These are phyloP conservation scores for Amanita rimosa DNA, from an alignment of 768 basidiomycete genomes.

Conservation along the genomic window DNA sequence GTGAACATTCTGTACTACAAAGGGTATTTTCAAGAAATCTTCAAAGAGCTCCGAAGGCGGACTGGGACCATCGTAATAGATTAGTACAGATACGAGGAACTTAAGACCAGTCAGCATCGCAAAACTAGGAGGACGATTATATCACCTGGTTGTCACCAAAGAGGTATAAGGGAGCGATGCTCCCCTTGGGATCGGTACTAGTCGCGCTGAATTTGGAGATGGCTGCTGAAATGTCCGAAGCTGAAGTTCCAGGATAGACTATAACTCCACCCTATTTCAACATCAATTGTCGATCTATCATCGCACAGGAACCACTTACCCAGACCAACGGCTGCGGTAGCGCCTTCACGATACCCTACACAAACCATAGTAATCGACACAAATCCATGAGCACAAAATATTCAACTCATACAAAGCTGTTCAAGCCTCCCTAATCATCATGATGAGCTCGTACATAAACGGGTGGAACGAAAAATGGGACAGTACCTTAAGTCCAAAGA, in stretches of 20 bases:
- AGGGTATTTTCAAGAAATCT: constrained; percentile 29
- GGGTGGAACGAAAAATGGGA: no score
- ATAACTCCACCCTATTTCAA: constrained; percentile 36
- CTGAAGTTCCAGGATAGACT: constrained; percentile 10
- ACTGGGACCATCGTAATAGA: constrained; percentile 45
- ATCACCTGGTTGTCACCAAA: constrained; percentile 22
- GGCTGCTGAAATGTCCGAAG: constrained; percentile 19
- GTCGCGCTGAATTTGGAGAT: constrained; percentile 26
- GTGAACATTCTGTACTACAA: constrained; percentile 17
- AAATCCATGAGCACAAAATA: constrained; percentile 16
- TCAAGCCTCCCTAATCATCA: constrained; percentile 41
- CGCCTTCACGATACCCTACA: constrained; percentile 31
- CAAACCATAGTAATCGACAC: no score
- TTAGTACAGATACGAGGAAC: constrained; percentile 12
- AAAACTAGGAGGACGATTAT: neutral
- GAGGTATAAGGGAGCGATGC: constrained; percentile 34
- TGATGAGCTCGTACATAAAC: constrained; percentile 10
- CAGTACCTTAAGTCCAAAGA: constrained; percentile 30
- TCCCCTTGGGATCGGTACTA: constrained; percentile 38
- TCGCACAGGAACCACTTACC: constrained; percentile 24
- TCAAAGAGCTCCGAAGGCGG: constrained; percentile 35
- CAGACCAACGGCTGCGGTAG: constrained; percentile 44
- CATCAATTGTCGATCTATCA: neutral
- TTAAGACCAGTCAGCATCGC: no score
- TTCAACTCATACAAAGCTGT: constrained; percentile 35